Base-by-base conservation (phyloP, 139 green algal genomes). In the Prasinococcaceae sp. region DNA sequence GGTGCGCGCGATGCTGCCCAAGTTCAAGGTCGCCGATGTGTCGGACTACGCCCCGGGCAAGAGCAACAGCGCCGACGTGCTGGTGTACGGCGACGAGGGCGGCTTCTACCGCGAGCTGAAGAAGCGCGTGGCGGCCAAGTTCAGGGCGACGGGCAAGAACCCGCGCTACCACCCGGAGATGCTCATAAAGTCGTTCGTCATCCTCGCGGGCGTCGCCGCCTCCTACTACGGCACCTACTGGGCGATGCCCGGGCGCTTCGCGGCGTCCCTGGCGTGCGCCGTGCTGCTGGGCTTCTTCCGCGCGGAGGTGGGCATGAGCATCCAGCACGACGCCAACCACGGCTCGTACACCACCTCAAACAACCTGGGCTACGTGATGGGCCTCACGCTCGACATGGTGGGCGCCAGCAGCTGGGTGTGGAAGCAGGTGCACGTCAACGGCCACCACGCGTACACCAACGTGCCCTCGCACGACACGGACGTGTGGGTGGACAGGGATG, bases 341-440 rank as follows among this genome's bases (percentile, higher is more conserved):
- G 78, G 73, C 25, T 70, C 78, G 23, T 81, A 72, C 56, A 50
- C 39, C 39, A 60, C 44, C 22, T 71, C 47, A 28, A 50, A 28
- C 17, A 17, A 9, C 6, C 12, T 73, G 6, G 41, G 51, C 17
- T 63, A 77, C 30, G 10, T 61, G 17, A 65, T 79, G 41, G 66
- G 76, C 17, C 23, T 53, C 2, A 74, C 70, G 2, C 59, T 85
- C 37, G 78, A 85, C 49, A n/a, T 78, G 12, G 64, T 85, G 19
- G 78, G 78, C 14, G 76, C 73, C 24, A 65, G 57, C 47, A 65
- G 54, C 24, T 62, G 16, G 14, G 23, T 84, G 68, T 85, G 78
- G 78, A 73, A 68, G 60, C 76, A 84, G 70, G 73, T 84, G 58
- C 78, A 85, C 50, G 76, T 85, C n/a, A 70, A 80, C 30, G 78